Evolutionary conservation across 2,329 filamentous ascomycete species (phyloP), one percentile per base, ranked within the genome.

Genomic region (Tolypocladium pustulatum): DNA sequence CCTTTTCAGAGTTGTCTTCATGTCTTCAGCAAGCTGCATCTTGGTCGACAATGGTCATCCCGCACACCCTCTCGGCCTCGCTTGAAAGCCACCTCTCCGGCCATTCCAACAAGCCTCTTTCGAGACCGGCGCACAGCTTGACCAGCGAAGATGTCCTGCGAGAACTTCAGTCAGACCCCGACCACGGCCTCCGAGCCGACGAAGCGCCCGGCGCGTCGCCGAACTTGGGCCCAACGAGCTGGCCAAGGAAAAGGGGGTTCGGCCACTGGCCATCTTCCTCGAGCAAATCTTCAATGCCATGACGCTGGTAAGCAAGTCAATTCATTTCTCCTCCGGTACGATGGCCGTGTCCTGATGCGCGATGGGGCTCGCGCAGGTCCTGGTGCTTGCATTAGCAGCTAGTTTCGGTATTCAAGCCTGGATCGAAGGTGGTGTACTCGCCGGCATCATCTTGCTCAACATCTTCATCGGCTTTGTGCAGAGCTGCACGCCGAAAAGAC

Each of bases 221-320:
- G 71, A 82, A 53, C 80, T 82, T 72, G 86, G 86, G 4, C 71
- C 73, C n/a, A 89, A 89, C 63, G 81, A 87, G 60, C 78, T 89
- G 12, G 83, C 84, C 57, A 81, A 84, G 54, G 78, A 75, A 7
- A 74, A 79, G 57, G 81, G 81, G 9, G 84, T 89, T 27, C 81
- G 81, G 58, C 78, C 82, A 34, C 64, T 80, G 58, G 86, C 86
- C 66, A 88, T 89, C 60, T 72, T 89, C 25, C 74, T 88, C 56
- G 77, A 80, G 37, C 86, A 89, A 67, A 75, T 89, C 57, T 84
- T 84, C 60, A 89, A 89, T 70, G 85, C 85, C 15, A 83, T 89
- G 81, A 88, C 83, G 63, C 70, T 89, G 70, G 86, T 86, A 66
- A 66, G 69, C 63, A 25, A 27, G 15, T 9, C 25, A 30, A 13